A percentile compares a stretch with the other conserved stretches of the same genome.
Conservation (phyloP, 2,329 filamentous ascomycete genomes). For the Fusarium nygamai region DNA sequence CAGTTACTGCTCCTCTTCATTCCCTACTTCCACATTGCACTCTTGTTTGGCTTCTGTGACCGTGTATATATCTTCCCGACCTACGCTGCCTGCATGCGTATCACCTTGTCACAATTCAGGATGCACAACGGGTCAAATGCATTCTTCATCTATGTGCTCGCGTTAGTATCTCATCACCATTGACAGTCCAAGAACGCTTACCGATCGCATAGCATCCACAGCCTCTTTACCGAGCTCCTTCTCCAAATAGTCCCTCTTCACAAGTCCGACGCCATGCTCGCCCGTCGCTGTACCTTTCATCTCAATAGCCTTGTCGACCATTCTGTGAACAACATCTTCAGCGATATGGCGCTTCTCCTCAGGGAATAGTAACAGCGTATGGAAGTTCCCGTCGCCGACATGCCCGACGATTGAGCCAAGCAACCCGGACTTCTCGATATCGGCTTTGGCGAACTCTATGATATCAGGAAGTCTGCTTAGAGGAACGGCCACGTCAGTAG, state of each 20-base stretch:
- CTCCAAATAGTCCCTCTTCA: constrained; percentile 65
- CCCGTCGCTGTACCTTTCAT: constrained; percentile 75
- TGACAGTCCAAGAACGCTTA: background rate
- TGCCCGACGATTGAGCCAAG: constrained; percentile 91
- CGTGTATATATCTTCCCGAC: rapidly evolving
- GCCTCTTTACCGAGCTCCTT: constrained; percentile 65
- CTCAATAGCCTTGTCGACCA: constrained; percentile 73
- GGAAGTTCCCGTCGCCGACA: constrained; percentile 94
- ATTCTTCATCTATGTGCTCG: constrained; percentile 58
- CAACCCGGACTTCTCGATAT: constrained; percentile 84
- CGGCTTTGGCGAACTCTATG: constrained; percentile 84
- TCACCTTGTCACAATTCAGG: constrained; percentile 51
- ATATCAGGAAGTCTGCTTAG: constrained; percentile 79
- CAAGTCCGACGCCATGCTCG: constrained; percentile 70
- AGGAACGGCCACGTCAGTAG: constrained; percentile 85
- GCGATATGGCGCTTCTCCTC: background rate
- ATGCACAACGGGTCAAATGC: constrained; percentile 67
- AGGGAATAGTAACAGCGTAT: constrained; percentile 52
- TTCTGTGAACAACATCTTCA: constrained; percentile 60
- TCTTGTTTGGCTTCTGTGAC: too few species aligned
- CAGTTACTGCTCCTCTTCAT: too few species aligned
- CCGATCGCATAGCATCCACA: constrained; percentile 63
- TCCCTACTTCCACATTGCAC: background rate
- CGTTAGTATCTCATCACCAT: background rate
- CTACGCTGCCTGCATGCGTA: constrained; percentile 7